These are phyloP conservation scores for Aciculosporium take DNA, from an alignment of 2,329 filamentous ascomycete species.

Conservation along the genomic window DNA sequence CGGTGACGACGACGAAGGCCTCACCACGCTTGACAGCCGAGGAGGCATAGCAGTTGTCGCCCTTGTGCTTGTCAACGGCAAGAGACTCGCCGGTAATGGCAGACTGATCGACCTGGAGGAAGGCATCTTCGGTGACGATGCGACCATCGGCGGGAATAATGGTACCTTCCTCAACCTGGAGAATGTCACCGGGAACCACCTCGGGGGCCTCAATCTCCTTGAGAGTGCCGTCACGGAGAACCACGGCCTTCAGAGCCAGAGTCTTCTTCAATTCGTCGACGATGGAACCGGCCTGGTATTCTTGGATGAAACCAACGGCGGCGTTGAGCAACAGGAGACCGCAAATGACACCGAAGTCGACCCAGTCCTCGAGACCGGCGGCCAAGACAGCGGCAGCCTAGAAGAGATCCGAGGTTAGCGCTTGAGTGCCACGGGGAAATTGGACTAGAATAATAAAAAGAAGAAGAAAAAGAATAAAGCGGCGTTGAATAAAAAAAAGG, in stretches of 20 bases:
- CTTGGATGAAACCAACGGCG: conserved; percentile 72
- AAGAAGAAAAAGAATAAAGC: neutral
- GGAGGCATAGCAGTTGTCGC: conserved; percentile 70
- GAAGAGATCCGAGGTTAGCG: conserved; percentile 13
- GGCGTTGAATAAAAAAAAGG: neutral
- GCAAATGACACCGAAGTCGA: conserved; percentile 87
- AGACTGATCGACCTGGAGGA: conserved; percentile 84
- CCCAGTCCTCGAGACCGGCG: conserved; percentile 75
- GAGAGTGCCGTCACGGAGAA: conserved; percentile 63
- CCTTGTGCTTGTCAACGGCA: conserved; percentile 75
- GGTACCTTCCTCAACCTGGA: conserved; percentile 79
- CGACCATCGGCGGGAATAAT: conserved; percentile 83
- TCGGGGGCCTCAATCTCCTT: conserved; percentile 70
- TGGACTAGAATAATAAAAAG: too few relatives aligned
- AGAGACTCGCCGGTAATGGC: conserved; percentile 86
- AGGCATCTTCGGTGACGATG: conserved; percentile 69
- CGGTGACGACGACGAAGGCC: conserved; percentile 67
- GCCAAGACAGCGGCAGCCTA: conserved; percentile 65
- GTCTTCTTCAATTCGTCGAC: conserved; percentile 88
- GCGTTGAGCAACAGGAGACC: conserved; percentile 74
- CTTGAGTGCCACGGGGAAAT: neutral
- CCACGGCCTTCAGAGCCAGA: conserved; percentile 73
- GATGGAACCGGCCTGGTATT: conserved; percentile 80
- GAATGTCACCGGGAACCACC: conserved; percentile 79
- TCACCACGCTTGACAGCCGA: conserved; percentile 85